Evolutionary conservation across 768 basidiomycete species (phyloP), one percentile per base, ranked within the genome.

Genomic region (Hemileccinum impolitum): DNA sequence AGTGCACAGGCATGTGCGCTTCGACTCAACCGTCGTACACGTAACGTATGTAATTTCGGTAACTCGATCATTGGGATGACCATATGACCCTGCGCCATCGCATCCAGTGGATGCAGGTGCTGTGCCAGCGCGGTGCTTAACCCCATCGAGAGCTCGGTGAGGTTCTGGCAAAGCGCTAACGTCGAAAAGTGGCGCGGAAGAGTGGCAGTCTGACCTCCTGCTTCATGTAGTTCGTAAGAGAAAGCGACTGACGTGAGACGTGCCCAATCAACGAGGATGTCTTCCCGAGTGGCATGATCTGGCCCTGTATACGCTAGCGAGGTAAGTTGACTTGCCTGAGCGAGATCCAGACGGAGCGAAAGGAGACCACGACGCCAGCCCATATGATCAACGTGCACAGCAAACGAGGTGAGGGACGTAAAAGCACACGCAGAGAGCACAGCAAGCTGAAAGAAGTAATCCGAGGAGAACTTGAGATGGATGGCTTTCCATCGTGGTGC

Each of bases 371-470:
- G 47, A 17, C 60, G 58, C 63, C 63, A 62, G 18, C 60, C 60
- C 60, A 64, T 62, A 42, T 65, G 63, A 25, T 64, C 63, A 21
- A 54, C 49, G 23, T 62, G 63, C 4, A 58, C 43, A 14, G 63
- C 53, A 34, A 64, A 55, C 21, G 60, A 56, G 6, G 51, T 30
- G 18, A 64, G 58, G 4, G 63, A 54, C 0, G 60, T 51, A 23
- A 62, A 62, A 0, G 49, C 45, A 17, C 58, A 62, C 0, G 59
- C 52, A 6, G 63, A 60, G 10, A 64, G 51, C 7, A 21, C 35
- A 17, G 47, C 28, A 10, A 65, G 50, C 21, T 41, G 52, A 1
- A 38, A 23, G 37, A 65, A 64, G 39, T 65, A 64, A 31, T 62
- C 60, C 3, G 63, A 62, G 31, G 63, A 64, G 40, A 64, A 51